Conservation (phyloP, 2,329 filamentous ascomycete species). For the Cladophialophora bantiana region DNA sequence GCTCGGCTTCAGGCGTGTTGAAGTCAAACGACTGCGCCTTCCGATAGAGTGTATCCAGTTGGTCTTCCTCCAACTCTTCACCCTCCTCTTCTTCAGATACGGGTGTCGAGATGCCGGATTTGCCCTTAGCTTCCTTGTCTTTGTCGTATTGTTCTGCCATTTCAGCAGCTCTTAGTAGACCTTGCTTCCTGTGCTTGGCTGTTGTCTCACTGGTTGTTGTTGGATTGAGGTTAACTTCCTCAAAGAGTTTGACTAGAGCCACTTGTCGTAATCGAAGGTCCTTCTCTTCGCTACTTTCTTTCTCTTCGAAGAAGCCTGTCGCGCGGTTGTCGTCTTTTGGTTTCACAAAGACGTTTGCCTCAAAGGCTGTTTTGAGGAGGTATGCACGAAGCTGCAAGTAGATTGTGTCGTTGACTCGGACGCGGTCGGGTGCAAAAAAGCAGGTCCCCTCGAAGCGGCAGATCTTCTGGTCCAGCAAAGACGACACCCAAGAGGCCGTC, state of each 20-base stretch:
- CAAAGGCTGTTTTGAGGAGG: slow-evolving; percentile 76
- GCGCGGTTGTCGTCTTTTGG: slow-evolving; percentile 73
- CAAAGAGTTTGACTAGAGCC: slow-evolving; percentile 83
- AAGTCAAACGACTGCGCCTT: slow-evolving; percentile 99
- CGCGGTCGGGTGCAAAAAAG: slow-evolving; percentile 83
- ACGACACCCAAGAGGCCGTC: slow-evolving; percentile 87
- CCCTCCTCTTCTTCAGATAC: slow-evolving; percentile 77
- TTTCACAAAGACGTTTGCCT: slow-evolving; percentile 66
- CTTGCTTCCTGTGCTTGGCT: slow-evolving; percentile 80
- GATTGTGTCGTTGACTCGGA: slow-evolving; percentile 92
- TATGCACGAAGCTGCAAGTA: slow-evolving; percentile 85
- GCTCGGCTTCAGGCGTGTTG: slow-evolving; percentile 83
- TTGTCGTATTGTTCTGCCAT: slow-evolving; percentile 77
- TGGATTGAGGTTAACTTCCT: slow-evolving; percentile 84
- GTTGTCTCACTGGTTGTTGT: slow-evolving; percentile 75
- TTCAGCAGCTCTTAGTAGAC: slow-evolving; percentile 85
- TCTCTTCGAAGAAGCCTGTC: slow-evolving; percentile 78
- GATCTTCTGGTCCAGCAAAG: slow-evolving; percentile 86
- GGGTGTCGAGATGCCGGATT: slow-evolving; percentile 62
- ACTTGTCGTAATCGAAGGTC: slow-evolving; percentile 83
- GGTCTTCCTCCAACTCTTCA: slow-evolving; percentile 90
- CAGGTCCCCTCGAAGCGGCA: slow-evolving; percentile 87
- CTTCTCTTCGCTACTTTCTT: slow-evolving; percentile 85
- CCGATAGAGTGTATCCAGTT: slow-evolving; percentile 90
- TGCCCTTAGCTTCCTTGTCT: slow-evolving; percentile 55